A percentile compares a stretch with the other conserved stretches of the same genome.
phyloP scores from a whole-genome alignment of 805 yeast genomes.

The Lipomyces starkeyi region DNA sequence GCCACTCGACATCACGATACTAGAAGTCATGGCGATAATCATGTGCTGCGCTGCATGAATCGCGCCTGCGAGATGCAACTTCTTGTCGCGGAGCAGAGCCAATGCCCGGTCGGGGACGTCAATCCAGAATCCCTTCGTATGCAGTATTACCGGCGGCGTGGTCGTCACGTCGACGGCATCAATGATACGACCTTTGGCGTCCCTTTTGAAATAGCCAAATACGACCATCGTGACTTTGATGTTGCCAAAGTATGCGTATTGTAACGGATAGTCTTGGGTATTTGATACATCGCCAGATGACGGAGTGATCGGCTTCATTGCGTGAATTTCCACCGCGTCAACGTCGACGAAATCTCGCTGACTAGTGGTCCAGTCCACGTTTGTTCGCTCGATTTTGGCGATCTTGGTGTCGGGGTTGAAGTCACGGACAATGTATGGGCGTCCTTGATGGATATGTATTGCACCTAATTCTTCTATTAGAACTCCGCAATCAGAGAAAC shows the following conservation, averaged over 20 bases:
- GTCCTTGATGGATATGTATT: constrained; percentile 91
- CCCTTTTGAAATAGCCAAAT: constrained; percentile 91
- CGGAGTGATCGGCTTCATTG: constrained; percentile 30
- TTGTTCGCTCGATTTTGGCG: constrained; percentile 86
- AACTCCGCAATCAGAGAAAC: constrained; percentile 42
- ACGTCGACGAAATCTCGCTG: constrained; percentile 94
- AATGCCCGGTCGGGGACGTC: constrained; percentile 77
- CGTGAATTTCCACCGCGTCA: constrained; percentile 63
- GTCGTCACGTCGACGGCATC: constrained; percentile 93
- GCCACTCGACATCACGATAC: constrained; percentile 68
- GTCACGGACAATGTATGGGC: constrained; percentile 83
- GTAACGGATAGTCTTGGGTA: background rate
- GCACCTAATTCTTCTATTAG: constrained; percentile 64
- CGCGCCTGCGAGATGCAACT: constrained; percentile 79
- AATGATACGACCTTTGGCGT: constrained; percentile 73
- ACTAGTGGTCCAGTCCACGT: constrained; percentile 91
- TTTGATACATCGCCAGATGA: background rate
- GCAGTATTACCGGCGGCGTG: constrained; percentile 69
- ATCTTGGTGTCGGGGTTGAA: constrained; percentile 76
- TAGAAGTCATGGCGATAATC: constrained; percentile 76
- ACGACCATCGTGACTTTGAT: constrained; percentile 76
- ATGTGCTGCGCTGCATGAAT: constrained; percentile 98
- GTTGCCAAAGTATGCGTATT: constrained; percentile 69
- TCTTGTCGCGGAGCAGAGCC: constrained; percentile 60
- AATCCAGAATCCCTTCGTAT: constrained; percentile 88